A percentile compares a stretch with the other conserved stretches of the same genome.
Conservation (phyloP, 2,329 filamentous ascomycete species). For the Podosphaera leucotricha region DNA sequence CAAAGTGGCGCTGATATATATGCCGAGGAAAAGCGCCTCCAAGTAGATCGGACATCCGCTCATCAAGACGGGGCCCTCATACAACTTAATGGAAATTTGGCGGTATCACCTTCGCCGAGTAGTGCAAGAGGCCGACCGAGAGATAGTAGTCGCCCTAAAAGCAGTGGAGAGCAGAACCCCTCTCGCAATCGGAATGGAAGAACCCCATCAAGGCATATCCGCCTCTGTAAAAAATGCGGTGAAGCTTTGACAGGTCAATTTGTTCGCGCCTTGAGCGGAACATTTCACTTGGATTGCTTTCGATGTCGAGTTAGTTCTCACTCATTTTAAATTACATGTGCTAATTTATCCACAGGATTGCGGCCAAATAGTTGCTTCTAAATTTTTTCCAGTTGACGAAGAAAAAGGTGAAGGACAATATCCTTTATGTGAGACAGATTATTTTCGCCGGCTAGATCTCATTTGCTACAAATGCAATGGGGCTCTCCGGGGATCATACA, state of each 20-base stretch:
- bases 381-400: constrained; percentile 94
- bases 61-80: constrained; percentile 7
- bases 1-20: constrained; percentile 2
- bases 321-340: not conserved
- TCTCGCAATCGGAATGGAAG: constrained; percentile 30
- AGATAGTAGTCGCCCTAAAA: constrained; percentile 9
- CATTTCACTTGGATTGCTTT: constrained; percentile 94
- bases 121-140: constrained; percentile 11
- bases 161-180: constrained; percentile 31
- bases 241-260: constrained; percentile 84
- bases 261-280: constrained; percentile 77
- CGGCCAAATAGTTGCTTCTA: constrained; percentile 87
- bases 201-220: constrained; percentile 33
- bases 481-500: constrained; percentile 86
- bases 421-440: constrained; percentile 91
- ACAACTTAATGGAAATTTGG: constrained; percentile 11
- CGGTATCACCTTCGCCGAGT: constrained; percentile 10
- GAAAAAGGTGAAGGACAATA: constrained; percentile 71
- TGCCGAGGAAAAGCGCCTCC: constrained; percentile 7
- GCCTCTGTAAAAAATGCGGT: constrained; percentile 68
- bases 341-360: constrained; percentile 44
- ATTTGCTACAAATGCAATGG: constrained; percentile 83
- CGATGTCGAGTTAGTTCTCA: constrained; percentile 52
- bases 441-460: constrained; percentile 77
- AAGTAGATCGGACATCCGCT: constrained; percentile 6